These are phyloP conservation scores for Orobanche coerulescens DNA, from an alignment of 257 asterid species.

Conservation along the genomic window DNA sequence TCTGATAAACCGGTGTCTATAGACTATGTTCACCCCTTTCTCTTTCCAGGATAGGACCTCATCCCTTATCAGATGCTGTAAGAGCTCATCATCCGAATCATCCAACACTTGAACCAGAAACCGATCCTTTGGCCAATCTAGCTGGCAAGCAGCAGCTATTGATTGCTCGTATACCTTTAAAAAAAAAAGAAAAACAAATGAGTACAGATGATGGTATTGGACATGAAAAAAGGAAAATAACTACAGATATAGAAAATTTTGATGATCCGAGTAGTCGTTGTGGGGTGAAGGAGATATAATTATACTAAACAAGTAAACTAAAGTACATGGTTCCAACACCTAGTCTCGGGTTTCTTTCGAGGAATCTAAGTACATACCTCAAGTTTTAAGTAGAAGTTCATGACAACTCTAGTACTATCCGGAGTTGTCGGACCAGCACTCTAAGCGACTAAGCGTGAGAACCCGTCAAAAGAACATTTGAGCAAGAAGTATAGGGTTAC, in stretches of 20 bases:
- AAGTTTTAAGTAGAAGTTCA: too few species aligned
- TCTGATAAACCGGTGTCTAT: slow-evolving; percentile 71
- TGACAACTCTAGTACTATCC: too few species aligned
- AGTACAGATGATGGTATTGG: neutral
- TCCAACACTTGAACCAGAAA: slow-evolving; percentile 76
- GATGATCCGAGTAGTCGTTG: too few species aligned
- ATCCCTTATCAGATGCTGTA: slow-evolving; percentile 57
- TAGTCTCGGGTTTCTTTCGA: too few species aligned
- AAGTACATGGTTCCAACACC: too few species aligned
- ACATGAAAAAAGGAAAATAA: neutral
- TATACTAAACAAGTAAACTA: too few species aligned
- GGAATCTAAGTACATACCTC: too few species aligned
- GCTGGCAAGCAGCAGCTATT: slow-evolving; percentile 75
- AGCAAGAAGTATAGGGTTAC: too few species aligned
- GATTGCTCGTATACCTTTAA: slow-evolving; percentile 74
- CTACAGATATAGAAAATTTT: neutral
- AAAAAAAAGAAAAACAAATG: neutral
- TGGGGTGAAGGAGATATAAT: too few species aligned
- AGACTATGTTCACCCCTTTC: slow-evolving; percentile 74
- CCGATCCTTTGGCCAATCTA: slow-evolving; percentile 91
- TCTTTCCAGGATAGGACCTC: slow-evolving; percentile 73
- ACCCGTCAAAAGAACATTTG: too few species aligned
- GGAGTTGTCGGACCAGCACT: too few species aligned
- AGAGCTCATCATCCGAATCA: slow-evolving; percentile 81
- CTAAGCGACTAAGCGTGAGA: too few species aligned